Evolutionary conservation across 2,329 filamentous ascomycete genomes (phyloP).

Genomic region (Ceratocystis papillata): DNA sequence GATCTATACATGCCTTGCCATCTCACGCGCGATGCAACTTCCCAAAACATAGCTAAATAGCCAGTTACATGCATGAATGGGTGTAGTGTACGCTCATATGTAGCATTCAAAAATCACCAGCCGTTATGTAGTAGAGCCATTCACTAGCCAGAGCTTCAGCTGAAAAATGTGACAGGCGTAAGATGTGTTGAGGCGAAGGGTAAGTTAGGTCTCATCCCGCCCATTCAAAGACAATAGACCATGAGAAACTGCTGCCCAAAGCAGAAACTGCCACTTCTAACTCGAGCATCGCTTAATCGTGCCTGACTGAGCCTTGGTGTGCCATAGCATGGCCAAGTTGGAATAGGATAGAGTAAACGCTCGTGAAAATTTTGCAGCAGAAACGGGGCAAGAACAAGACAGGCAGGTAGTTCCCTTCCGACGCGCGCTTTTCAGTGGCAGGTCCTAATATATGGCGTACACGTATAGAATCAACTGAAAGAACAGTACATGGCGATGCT

Average conservation of each 20-base stretch:
- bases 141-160: background rate
- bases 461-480: too few species aligned
- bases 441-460: too few species aligned
- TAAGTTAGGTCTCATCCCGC: background rate
- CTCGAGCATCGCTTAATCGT: background rate
- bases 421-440: too few species aligned
- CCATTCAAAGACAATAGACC: background rate
- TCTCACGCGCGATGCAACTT: background rate
- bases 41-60: background rate
- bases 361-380: background rate
- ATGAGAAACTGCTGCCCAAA: background rate
- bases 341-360: background rate
- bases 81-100: background rate
- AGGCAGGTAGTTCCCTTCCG: too few species aligned
- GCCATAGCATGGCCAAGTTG: background rate
- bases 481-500: too few species aligned
- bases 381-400: background rate
- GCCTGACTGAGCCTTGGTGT: background rate
- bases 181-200: background rate
- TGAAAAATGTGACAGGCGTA: background rate
- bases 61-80: background rate
- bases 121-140: background rate
- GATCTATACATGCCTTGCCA: background rate
- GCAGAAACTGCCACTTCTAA: background rate
- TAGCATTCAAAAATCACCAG: background rate